A percentile compares a stretch with the other conserved stretches of the same genome.
Conservation (phyloP, 2,329 filamentous ascomycete species). For the Clarireedia monteithiana region DNA sequence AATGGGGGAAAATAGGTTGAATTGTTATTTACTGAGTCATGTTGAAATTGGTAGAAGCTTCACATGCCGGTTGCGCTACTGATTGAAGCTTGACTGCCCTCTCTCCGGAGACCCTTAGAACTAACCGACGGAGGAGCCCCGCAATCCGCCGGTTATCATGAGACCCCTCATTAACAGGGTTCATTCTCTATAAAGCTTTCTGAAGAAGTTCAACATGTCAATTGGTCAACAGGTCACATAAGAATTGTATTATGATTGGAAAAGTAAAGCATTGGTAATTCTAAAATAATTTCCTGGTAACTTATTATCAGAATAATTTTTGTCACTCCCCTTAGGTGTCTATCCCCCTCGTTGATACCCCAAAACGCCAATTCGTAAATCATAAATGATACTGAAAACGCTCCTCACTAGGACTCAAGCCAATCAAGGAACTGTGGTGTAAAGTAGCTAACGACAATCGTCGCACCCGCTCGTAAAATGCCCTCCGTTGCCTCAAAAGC, state of each 20-base stretch:
- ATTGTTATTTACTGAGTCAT: neutral
- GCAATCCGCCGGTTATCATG: neutral
- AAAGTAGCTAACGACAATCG: constrained; percentile 91
- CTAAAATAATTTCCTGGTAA: neutral
- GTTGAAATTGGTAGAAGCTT: neutral
- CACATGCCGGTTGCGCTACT: neutral
- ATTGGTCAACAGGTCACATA: neutral
- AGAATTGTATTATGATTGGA: neutral
- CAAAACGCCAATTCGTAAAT: constrained; percentile 4
- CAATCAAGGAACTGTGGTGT: constrained; percentile 71
- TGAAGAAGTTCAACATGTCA: neutral
- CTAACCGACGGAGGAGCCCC: constrained; percentile 1
- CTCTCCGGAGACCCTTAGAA: neutral
- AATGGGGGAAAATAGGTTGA: neutral
- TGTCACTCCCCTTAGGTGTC: constrained; percentile 3
- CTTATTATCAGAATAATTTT: constrained; percentile 6
- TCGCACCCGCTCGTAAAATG: constrained; percentile 86
- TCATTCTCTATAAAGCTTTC: neutral
- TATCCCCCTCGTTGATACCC: neutral
- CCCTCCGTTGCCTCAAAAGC: constrained; percentile 91
- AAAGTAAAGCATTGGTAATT: neutral
- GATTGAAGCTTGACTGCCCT: neutral
- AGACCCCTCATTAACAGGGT: neutral
- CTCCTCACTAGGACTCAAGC: constrained; percentile 42
- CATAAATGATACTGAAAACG: neutral